Evolutionary conservation across 2,329 filamentous ascomycete species (phyloP).

Genomic region (Fusarium pseudoanthophilum): DNA sequence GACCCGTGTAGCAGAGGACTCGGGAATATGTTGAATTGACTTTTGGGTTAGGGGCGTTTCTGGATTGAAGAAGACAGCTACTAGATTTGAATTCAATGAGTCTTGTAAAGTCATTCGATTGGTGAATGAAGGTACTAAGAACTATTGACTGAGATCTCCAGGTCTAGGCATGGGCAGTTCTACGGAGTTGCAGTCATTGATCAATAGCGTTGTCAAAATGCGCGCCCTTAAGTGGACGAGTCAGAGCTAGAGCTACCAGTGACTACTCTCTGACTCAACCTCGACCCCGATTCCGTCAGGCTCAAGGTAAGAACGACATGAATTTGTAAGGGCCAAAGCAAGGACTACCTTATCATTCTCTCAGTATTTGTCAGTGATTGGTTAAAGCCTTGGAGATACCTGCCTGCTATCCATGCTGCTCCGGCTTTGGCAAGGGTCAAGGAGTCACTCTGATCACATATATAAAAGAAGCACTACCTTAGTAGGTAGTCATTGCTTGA

Average conservation of each 20-base stretch:
- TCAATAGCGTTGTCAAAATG: neutral
- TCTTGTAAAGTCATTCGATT: neutral
- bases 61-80: neutral
- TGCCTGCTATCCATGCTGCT: neutral
- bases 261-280: neutral
- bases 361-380: neutral
- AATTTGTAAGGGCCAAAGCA: neutral
- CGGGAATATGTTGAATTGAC: constrained; percentile 2
- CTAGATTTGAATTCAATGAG: constrained; percentile 16
- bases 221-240: neutral
- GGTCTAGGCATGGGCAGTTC: neutral
- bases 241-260: neutral
- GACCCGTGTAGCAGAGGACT: constrained; percentile 21
- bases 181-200: neutral
- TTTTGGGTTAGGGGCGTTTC: neutral
- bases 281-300: neutral
- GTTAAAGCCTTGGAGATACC: neutral
- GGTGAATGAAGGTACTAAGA: neutral
- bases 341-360: neutral
- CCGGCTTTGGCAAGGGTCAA: neutral
- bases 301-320: neutral
- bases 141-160: neutral
- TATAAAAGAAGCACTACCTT: neutral
- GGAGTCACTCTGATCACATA: neutral
- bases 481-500: too few species aligned